These are phyloP conservation scores for Neophaeococcomyces mojaviensis DNA, from an alignment of 2,329 filamentous ascomycete species.

Conservation along the genomic window DNA sequence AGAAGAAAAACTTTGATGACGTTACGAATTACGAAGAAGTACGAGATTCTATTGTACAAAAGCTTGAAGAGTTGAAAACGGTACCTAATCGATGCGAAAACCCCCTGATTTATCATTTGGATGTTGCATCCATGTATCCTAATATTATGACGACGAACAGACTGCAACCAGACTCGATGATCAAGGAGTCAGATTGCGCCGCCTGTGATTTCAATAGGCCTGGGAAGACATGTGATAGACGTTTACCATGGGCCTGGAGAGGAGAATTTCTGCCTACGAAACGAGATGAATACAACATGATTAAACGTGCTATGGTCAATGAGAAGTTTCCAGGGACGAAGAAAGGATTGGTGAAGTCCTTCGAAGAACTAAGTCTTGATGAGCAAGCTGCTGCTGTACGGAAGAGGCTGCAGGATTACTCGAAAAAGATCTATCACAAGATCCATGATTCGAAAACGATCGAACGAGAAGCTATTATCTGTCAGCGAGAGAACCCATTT, in stretches of 20 bases:
- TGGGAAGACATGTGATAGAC: constrained; percentile 90
- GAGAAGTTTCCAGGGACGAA: constrained; percentile 83
- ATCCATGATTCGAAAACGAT: constrained; percentile 93
- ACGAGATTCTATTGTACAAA: constrained; percentile 69
- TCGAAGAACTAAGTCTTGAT: constrained; percentile 71
- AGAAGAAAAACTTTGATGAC: constrained; percentile 73
- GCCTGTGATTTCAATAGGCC: constrained; percentile 97
- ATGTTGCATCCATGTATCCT: constrained; percentile 98
- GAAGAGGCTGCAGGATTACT: constrained; percentile 85
- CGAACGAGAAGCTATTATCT: constrained; percentile 92
- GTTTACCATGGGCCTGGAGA: constrained; percentile 96
- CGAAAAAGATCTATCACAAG: constrained; percentile 99
- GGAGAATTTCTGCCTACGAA: constrained; percentile 95
- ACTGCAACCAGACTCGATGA: constrained; percentile 97
- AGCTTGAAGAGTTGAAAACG: constrained; percentile 63
- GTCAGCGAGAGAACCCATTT: constrained; percentile 94
- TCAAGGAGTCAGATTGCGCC: constrained; percentile 88
- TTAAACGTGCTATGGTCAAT: constrained; percentile 80
- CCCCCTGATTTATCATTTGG: constrained; percentile 93
- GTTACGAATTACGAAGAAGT: constrained; percentile 77
- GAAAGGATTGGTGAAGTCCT: constrained; percentile 62
- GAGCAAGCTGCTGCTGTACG: constrained; percentile 75
- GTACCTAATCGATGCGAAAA: constrained; percentile 78
- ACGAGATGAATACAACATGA: constrained; percentile 99
- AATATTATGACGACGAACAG: constrained; percentile 99